These are phyloP conservation scores for Pyrenula aspistea DNA, from an alignment of 495 filamentous ascomycete species.

Conservation along the genomic window DNA sequence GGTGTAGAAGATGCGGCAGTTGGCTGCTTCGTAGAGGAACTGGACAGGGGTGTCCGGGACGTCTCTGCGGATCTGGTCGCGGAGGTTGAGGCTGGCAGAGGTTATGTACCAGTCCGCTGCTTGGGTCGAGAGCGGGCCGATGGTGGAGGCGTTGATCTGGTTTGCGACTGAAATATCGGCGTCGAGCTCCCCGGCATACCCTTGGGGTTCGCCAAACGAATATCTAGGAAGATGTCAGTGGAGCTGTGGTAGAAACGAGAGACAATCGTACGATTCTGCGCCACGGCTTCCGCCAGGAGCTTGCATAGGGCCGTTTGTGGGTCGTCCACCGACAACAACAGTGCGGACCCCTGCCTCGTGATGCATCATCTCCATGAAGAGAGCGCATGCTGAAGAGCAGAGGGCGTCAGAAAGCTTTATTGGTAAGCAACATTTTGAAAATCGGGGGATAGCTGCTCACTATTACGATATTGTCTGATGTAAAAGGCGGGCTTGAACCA, in stretches of 20 bases:
- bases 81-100: constrained; percentile 6
- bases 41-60: constrained; percentile 9
- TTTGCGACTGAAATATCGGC: background rate
- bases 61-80: constrained; percentile 7
- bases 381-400: constrained; percentile 52
- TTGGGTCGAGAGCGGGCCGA: background rate
- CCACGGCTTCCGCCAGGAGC: constrained; percentile 35
- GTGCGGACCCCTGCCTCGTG: constrained; percentile 44
- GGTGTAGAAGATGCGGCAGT: constrained; percentile 19
- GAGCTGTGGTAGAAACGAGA: too few species aligned
- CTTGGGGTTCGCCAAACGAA: too few species aligned
- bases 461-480: background rate
- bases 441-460: background rate
- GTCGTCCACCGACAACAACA: constrained; percentile 50
- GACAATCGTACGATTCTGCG: background rate
- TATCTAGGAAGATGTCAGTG: too few species aligned
- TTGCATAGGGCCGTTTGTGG: constrained; percentile 45
- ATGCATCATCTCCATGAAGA: constrained; percentile 44
- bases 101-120: background rate
- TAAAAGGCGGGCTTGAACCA: background rate
- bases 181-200: background rate
- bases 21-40: constrained; percentile 17
- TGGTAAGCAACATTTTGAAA: too few species aligned
- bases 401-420: constrained; percentile 34
- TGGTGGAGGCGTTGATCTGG: background rate